These are phyloP conservation scores for Tremella fuciformis DNA, from an alignment of 768 basidiomycete genomes.

Conservation along the genomic window DNA sequence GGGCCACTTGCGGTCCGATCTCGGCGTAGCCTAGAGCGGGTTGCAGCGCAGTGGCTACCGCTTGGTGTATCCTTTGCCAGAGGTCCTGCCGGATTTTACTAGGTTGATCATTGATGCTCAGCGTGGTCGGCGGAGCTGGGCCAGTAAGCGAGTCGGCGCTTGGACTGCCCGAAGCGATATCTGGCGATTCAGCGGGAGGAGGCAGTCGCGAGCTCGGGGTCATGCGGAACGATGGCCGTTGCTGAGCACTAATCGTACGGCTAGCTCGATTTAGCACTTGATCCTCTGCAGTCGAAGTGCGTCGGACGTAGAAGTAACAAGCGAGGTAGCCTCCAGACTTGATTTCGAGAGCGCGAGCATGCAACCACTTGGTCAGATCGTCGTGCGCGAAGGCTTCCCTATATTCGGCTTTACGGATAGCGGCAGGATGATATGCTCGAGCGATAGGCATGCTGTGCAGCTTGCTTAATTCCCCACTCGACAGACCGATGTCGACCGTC, in stretches of 20 bases:
- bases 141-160: background rate
- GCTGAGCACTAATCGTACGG: background rate
- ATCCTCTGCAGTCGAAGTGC: background rate
- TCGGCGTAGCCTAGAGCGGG: conserved; percentile 27
- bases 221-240: background rate
- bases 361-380: conserved; percentile 25
- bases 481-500: conserved; percentile 23
- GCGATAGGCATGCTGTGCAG: conserved; percentile 12
- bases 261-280: background rate
- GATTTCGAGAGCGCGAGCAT: conserved; percentile 22
- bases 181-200: background rate
- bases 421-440: background rate
- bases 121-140: conserved; percentile 13
- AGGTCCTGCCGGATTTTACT: conserved; percentile 15
- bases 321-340: conserved; percentile 24
- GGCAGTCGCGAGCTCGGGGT: conserved; percentile 11
- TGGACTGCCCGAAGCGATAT: background rate
- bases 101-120: conserved; percentile 13
- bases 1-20: conserved; percentile 26
- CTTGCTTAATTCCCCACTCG: conserved; percentile 18
- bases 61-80: conserved; percentile 30
- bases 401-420: conserved; percentile 13
- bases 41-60: conserved; percentile 26
- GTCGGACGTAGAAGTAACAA: conserved; percentile 20
- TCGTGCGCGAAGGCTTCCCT: conserved; percentile 21